A percentile compares a stretch with the other conserved stretches of the same genome.
phyloP scores from a whole-genome alignment of 2,329 filamentous ascomycete species.

The Fusarium pseudograminearum region DNA sequence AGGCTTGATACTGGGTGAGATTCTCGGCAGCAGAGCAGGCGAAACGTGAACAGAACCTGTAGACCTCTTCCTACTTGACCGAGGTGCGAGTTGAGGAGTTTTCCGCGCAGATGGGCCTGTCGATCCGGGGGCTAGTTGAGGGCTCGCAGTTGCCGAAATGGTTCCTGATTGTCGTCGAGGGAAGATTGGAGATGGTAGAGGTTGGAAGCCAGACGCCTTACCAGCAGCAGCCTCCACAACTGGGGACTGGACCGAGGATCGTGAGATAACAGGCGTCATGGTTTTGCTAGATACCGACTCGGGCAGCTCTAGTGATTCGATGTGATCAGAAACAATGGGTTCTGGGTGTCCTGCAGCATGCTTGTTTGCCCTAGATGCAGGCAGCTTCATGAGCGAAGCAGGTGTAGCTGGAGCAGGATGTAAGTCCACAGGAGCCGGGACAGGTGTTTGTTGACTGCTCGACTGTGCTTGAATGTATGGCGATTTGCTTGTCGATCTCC shows the following conservation, averaged over 20 bases:
- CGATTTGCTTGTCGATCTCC: conserved; percentile 73
- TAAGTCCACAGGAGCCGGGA: conserved; percentile 38
- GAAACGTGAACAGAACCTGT: conserved; percentile 81
- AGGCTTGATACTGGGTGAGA: conserved; percentile 95
- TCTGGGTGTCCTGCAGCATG: conserved; percentile 56
- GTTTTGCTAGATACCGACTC: conserved; percentile 67
- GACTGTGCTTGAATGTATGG: conserved; percentile 73
- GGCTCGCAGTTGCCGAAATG: conserved; percentile 73
- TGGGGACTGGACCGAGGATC: conserved; percentile 55
- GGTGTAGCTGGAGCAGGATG: conserved; percentile 69
- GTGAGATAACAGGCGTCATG: conserved; percentile 55
- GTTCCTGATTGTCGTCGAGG: conserved; percentile 56
- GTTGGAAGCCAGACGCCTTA: conserved; percentile 64
- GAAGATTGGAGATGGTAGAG: conserved; percentile 63
- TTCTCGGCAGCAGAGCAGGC: conserved; percentile 86
- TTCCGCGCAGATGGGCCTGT: conserved; percentile 61
- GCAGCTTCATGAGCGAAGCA: conserved; percentile 86
- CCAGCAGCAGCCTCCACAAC: conserved; percentile 55
- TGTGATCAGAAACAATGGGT: conserved; percentile 62
- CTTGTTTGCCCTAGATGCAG: conserved; percentile 65
- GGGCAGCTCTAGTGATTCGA: conserved; percentile 75
- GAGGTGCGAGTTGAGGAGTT: conserved; percentile 67
- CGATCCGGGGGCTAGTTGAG: conserved; percentile 68
- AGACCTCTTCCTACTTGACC: conserved; percentile 77
- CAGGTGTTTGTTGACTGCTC: conserved; percentile 45